Conservation (phyloP, 148 eudicot species). For the Chenopodium suecicum region DNA sequence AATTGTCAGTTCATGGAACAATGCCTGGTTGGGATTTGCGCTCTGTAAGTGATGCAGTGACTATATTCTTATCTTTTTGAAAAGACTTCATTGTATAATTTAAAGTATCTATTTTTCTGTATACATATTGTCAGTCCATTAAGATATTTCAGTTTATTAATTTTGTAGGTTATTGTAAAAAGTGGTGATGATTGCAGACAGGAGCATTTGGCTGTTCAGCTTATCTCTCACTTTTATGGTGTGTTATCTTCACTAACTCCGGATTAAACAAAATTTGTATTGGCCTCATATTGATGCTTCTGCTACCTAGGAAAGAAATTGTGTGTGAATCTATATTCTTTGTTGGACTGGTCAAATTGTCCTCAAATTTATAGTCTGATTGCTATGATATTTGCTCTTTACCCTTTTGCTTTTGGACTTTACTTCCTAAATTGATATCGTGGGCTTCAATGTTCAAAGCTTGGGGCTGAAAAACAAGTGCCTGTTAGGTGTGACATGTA, state of each 20-base stretch:
- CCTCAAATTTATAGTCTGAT: background rate
- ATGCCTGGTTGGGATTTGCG: conserved; percentile 96
- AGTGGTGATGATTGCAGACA: conserved; percentile 99
- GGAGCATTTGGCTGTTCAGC: conserved; percentile 98
- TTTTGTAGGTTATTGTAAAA: conserved; percentile 76
- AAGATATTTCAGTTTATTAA: background rate
- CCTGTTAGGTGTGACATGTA: background rate
- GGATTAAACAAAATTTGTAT: background rate
- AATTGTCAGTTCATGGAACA: conserved; percentile 71
- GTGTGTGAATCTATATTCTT: background rate
- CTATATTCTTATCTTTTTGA: background rate
- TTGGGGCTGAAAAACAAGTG: background rate
- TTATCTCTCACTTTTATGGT: conserved; percentile 95
- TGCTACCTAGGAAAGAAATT: background rate
- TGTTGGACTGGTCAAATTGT: background rate
- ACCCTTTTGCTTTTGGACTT: no score
- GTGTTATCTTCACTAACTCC: conserved; percentile 21
- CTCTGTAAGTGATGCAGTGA: conserved; percentile 62
- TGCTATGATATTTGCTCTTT: no score
- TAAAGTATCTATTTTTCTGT: background rate
- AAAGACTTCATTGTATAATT: no score
- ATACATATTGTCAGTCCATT: background rate
- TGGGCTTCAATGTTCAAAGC: no score
- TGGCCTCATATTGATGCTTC: background rate
- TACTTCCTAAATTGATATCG: no score